Base-by-base conservation (phyloP, 495 filamentous ascomycete genomes). In the Aspergillus heteromorphus region DNA sequence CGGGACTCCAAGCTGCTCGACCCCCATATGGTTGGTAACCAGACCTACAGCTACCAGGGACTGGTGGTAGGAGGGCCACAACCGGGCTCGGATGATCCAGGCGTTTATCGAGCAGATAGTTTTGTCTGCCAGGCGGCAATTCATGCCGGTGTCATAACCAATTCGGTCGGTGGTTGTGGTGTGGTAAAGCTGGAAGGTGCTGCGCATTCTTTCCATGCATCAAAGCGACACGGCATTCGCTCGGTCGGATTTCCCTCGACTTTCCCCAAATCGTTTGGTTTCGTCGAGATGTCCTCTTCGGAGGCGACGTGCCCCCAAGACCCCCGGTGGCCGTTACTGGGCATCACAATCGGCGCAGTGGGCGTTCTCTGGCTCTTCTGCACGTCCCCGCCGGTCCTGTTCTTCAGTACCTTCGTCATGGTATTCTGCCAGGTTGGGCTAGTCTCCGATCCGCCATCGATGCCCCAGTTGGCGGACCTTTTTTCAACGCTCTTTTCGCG, bases 41-140 rank as follows among this genome's bases (percentile, higher is more conserved):
- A 87, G 60, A 83, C 87, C 29, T 70, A 89, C 50, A 76, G 82
- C 38, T 95, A 92, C 63, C 71, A 74, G 50, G 79, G 83, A 0
- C 73, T 92, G 42, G 84, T 96, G 0, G 79, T 95, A 30, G 91
- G 91, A 21, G 89, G 88, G 0, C 84, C 87, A 5, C 65, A 78
- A 6, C 63, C 78, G 0, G 63, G 58, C 14, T 69, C 68, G 14
- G 60, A 65, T 7, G 65, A 68, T 2, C 50, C 55, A 1, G 72
- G 79, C 0, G 64, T 87, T 16, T 95, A 95, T 64, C 82, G 90
- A 2, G 86, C 85, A 1, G 90, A 95, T 62, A 92, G 89, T 17
- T 89, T 89, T 59, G 82, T 93, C 51, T 95, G 90, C 64, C 83
- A 84, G 42, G 74, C 89, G 10, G 89, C 89, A 6, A 86, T 95